A percentile compares a stretch with the other conserved stretches of the same genome.
Evolutionary conservation across 2,329 filamentous ascomycete species (phyloP).

Genomic region (Pseudopyrenochaeta lycopersici): DNA sequence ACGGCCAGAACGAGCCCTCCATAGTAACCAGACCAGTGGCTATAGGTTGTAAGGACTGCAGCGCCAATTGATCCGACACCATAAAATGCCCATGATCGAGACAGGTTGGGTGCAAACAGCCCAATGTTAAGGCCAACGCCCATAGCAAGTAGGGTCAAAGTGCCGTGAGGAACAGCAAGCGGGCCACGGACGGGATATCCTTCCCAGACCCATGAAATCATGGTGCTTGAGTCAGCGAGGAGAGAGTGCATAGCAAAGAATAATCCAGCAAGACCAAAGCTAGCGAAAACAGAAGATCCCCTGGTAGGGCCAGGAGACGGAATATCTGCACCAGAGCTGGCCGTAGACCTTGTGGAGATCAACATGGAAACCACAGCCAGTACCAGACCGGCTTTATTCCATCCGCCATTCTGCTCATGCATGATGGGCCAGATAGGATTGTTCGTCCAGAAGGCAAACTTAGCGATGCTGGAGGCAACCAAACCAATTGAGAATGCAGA

Average conservation of each 20-base stretch:
- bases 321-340: conserved; percentile 55
- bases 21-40: conserved; percentile 89
- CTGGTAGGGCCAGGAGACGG: conserved; percentile 65
- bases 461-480: conserved; percentile 84
- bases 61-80: conserved; percentile 82
- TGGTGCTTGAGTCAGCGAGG: conserved; percentile 95
- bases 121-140: conserved; percentile 79
- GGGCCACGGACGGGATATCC: conserved; percentile 92
- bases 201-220: conserved; percentile 99
- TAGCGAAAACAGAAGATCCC: conserved; percentile 76
- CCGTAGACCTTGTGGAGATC: conserved; percentile 74
- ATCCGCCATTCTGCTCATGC: conserved; percentile 87
- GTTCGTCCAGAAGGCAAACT: conserved; percentile 93
- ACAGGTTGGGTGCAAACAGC: conserved; percentile 74
- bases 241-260: conserved; percentile 92
- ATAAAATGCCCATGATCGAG: conserved; percentile 81
- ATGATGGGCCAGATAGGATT: conserved; percentile 98
- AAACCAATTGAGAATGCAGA: conserved; percentile 83
- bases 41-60: conserved; percentile 76
- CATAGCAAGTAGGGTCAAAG: conserved; percentile 87
- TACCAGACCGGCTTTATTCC: conserved; percentile 83
- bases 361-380: conserved; percentile 79
- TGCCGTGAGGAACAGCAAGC: conserved; percentile 87
- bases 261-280: conserved; percentile 80
- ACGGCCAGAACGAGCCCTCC: conserved; percentile 78